Base-by-base conservation (phyloP, 768 basidiomycete genomes). In the Pulveroboletus ravenelii region DNA sequence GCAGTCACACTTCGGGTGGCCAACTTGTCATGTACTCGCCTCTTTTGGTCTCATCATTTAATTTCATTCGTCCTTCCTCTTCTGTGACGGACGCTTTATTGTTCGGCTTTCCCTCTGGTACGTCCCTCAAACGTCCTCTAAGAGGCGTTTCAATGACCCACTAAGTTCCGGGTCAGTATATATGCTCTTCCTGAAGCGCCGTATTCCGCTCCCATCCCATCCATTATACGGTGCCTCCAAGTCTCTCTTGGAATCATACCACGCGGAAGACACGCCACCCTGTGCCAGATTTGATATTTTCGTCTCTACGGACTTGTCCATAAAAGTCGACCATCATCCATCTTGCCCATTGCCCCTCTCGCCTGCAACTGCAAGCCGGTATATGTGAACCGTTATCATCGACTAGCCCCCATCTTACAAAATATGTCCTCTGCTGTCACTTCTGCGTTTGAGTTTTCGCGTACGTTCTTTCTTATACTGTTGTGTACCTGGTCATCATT, bases 241-340 rank as follows among this genome's bases (percentile, higher is more conserved):
- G 36, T 51, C 45, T 46, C 36, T 53, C 43, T 55, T 45, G 50
- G 10, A 47, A 48, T 56, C 41, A 5, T 31, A 55, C 64, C 64
- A 65, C 64, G 64, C 60, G 64, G 56, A 45, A 56, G 52, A 47
- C 64, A 65, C 64, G 62, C 62, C 51, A 57, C 38, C 64, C 64
- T 65, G 64, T 65, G 64, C 53, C 17, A 56, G 64, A 65, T 65
- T 65, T 67, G 58, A 64, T 65, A 66, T 65, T 66, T 51, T 55
- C 18, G 42, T 41, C 52, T 47, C 30, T 50, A 13, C 45, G 41
- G 32, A 34, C 48, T 43, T 45, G 44, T 38, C 59, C 56, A 57
- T 64, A 65, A 62, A 63, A 62, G 56, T 55, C 57, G 35, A 39
- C 49, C 52, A 39, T 45, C 53, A 52, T 54, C 56, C 55, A 37